Percentiles rank a stretch among this genome's conserved stretches.
Evolutionary conservation across 768 basidiomycete genomes (phyloP).

Genomic region (Hirschioporus abietinus): DNA sequence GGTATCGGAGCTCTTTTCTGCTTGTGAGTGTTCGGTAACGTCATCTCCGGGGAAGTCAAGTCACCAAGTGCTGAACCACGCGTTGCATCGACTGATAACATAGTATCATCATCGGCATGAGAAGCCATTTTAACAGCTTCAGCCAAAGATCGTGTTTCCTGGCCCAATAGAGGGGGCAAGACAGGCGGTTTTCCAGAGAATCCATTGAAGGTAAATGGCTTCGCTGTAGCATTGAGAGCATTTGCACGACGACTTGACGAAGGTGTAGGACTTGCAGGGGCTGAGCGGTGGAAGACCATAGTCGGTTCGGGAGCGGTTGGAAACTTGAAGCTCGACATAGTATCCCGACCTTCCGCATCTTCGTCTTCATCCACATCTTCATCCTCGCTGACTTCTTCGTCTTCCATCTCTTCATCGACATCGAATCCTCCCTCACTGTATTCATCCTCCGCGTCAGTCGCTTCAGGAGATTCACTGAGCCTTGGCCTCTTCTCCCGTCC

Average conservation of each 20-base stretch:
- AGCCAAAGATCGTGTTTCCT: background rate
- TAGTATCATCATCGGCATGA: conserved; percentile 12
- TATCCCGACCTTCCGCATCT: conserved; percentile 36
- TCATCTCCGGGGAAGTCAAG: conserved; percentile 21
- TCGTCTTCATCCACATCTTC: conserved; percentile 44
- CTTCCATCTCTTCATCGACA: conserved; percentile 27
- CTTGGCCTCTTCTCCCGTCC: conserved; percentile 76
- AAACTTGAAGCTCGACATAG: conserved; percentile 73
- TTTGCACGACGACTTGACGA: conserved; percentile 15
- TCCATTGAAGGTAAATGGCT: conserved; percentile 67
- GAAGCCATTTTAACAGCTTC: background rate
- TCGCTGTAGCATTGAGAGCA: conserved; percentile 38
- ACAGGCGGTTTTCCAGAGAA: conserved; percentile 33
- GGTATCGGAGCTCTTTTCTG: conserved; percentile 72
- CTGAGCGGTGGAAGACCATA: conserved; percentile 41
- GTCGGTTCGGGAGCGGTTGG: conserved; percentile 50
- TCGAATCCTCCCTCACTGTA: conserved; percentile 41
- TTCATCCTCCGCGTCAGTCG: conserved; percentile 38
- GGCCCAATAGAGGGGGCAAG: background rate
- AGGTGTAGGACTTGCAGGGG: conserved; percentile 30
- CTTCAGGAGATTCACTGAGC: conserved; percentile 36
- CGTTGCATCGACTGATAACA: background rate
- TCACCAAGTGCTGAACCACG: background rate
- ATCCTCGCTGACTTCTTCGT: conserved; percentile 36
- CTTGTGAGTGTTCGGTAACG: conserved; percentile 29